Evolutionary conservation across 2,329 filamentous ascomycete species (phyloP).

Genomic region (Ceratocystis destructans): DNA sequence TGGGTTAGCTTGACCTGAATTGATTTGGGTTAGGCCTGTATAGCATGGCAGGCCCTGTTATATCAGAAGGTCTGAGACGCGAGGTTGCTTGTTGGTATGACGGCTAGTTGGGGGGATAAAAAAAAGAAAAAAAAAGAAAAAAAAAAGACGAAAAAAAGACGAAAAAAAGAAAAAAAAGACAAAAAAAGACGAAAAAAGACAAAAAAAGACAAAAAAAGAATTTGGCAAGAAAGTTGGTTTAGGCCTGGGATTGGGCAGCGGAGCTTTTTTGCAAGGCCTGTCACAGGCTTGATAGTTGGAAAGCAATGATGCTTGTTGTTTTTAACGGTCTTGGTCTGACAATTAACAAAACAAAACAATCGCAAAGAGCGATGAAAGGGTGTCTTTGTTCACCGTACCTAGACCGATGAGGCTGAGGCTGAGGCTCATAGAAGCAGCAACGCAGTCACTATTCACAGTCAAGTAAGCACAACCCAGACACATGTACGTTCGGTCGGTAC

Average conservation of each 20-base stretch:
- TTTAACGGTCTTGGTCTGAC: neutral
- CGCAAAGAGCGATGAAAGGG: too few relatives aligned
- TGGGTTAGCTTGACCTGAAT: too few relatives aligned
- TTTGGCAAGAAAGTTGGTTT: neutral
- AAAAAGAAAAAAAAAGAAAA: too few relatives aligned
- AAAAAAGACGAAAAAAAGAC: too few relatives aligned
- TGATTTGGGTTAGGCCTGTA: neutral
- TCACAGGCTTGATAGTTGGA: neutral
- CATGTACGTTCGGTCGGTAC: neutral
- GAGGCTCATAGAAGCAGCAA: too few relatives aligned
- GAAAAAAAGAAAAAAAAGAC: neutral
- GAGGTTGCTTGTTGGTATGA: neutral
- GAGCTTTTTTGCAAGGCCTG: neutral
- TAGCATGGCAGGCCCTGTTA: neutral
- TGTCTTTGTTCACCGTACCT: too few relatives aligned
- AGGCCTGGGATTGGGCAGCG: neutral
- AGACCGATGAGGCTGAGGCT: too few relatives aligned
- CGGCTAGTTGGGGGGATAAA: neutral
- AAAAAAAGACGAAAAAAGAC: too few relatives aligned
- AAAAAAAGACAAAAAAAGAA: neutral
- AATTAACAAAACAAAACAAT: neutral
- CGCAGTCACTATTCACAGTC: too few relatives aligned
- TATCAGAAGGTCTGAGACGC: slow-evolving; percentile 1
- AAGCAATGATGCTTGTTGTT: neutral
- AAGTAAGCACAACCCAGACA: neutral